These are phyloP conservation scores for Phaeosphaeriaceae sp. DNA, from an alignment of 2,329 filamentous ascomycete species.

Conservation along the genomic window DNA sequence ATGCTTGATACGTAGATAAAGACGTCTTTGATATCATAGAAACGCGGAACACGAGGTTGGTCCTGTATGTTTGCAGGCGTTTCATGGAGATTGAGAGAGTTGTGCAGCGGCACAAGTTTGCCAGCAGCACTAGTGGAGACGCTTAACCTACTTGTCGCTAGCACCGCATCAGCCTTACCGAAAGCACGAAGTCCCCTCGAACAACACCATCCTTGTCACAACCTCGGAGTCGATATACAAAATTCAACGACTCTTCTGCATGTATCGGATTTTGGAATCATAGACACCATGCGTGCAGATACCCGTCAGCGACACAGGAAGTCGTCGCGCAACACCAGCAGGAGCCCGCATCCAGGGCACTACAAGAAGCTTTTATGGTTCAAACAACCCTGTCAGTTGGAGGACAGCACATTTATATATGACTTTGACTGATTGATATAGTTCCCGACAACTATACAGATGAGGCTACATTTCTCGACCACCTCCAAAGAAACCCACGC, in stretches of 20 bases:
- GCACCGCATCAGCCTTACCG: too few relatives aligned
- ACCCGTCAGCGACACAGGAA: slow-evolving; percentile 43
- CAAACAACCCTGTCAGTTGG: slow-evolving; percentile 82
- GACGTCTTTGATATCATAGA: too few relatives aligned
- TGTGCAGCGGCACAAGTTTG: too few relatives aligned
- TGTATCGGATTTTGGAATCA: neutral
- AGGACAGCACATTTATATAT: neutral
- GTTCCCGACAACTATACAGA: slow-evolving; percentile 99
- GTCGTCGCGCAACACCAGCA: slow-evolving; percentile 69
- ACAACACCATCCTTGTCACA: neutral
- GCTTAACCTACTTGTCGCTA: neutral
- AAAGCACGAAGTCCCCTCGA: neutral
- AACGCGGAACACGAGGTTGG: too few relatives aligned
- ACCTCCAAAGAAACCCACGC: slow-evolving; percentile 91
- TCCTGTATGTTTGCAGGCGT: too few relatives aligned
- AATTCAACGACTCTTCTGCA: neutral
- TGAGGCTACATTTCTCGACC: slow-evolving; percentile 93
- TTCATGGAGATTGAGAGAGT: too few relatives aligned
- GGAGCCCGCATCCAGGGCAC: slow-evolving; percentile 69
- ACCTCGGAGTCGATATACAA: neutral
- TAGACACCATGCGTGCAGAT: neutral
- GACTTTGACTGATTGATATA: slow-evolving; percentile 45
- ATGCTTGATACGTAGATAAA: too few relatives aligned
- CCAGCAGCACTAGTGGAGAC: neutral
- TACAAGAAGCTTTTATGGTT: slow-evolving; percentile 99